Conservation (phyloP, 768 basidiomycete species). For the Termitomyces sp. region DNA sequence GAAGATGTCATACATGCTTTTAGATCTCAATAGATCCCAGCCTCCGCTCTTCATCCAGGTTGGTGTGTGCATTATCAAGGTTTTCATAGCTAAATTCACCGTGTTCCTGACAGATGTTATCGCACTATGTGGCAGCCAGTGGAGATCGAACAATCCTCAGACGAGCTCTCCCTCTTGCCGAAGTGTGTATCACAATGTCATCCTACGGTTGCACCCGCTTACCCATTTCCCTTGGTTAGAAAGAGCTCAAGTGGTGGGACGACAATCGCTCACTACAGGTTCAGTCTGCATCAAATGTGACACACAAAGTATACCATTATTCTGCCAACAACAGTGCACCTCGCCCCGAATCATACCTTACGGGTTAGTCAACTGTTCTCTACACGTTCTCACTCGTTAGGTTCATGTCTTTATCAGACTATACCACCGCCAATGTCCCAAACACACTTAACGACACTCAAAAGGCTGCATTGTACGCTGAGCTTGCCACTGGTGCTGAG, state of each 20-base stretch:
- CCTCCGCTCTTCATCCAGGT: conserved; percentile 87
- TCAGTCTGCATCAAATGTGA: conserved; percentile 64
- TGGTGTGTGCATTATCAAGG: conserved; percentile 11
- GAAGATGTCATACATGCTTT: conserved; percentile 35
- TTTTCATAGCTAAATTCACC: neutral
- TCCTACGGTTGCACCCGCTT: neutral
- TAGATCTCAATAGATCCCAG: conserved; percentile 86
- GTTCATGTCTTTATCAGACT: conserved; percentile 45
- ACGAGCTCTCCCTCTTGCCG: conserved; percentile 82
- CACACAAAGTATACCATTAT: conserved; percentile 67
- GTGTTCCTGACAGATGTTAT: conserved; percentile 62
- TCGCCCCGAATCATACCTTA: conserved; percentile 79
- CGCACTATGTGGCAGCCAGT: conserved; percentile 72
- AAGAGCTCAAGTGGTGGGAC: conserved; percentile 82
- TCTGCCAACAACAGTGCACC: conserved; percentile 82
- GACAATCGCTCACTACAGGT: conserved; percentile 68
- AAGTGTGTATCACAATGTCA: conserved; percentile 38
- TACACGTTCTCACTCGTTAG: neutral
- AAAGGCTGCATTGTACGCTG: conserved; percentile 69
- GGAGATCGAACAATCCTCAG: conserved; percentile 72
- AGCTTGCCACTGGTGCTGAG: conserved; percentile 88
- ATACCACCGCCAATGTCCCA: conserved; percentile 70
- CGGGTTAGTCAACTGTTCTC: conserved; percentile 38
- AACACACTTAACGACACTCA: conserved; percentile 58
- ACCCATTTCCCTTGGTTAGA: conserved; percentile 32